A percentile compares a stretch with the other conserved stretches of the same genome.
These are phyloP conservation scores for Gremmenia infestans DNA, from an alignment of 2,329 filamentous ascomycete genomes.

Conservation along the genomic window DNA sequence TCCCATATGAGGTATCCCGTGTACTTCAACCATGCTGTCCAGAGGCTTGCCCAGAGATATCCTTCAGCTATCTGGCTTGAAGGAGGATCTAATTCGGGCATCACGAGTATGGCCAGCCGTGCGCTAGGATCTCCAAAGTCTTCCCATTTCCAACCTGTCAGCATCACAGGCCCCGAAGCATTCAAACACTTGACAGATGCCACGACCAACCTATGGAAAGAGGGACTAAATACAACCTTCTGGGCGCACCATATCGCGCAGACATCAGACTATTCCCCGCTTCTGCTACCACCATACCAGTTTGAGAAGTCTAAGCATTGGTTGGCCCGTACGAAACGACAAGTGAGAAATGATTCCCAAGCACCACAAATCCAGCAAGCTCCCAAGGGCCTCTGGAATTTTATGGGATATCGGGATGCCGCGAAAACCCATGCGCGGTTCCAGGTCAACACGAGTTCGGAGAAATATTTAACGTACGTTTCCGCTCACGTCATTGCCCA, in stretches of 20 bases:
- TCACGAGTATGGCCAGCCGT: conserved; percentile 32
- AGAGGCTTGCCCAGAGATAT: conserved; percentile 21
- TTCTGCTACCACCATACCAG: conserved; percentile 34
- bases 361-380: not conserved
- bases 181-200: conserved; percentile 23
- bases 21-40: conserved; percentile 27
- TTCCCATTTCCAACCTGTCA: conserved; percentile 17
- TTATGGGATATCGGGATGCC: conserved; percentile 13
- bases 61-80: conserved; percentile 31
- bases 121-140: conserved; percentile 19
- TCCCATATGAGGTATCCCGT: conserved; percentile 29
- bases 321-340: conserved; percentile 19
- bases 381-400: conserved; percentile 9
- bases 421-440: conserved; percentile 7
- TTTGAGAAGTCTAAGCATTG: conserved; percentile 33
- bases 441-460: conserved; percentile 13
- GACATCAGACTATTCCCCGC: conserved; percentile 13
- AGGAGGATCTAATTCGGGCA: conserved; percentile 28
- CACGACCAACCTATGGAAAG: conserved; percentile 28
- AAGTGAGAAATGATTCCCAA: not conserved
- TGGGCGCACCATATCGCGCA: conserved; percentile 30
- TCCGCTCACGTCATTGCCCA: conserved; percentile 11
- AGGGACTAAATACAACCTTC: conserved; percentile 23
- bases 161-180: conserved; percentile 17
- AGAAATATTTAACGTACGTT: conserved; percentile 7